Base-by-base conservation (phyloP, 2,329 filamentous ascomycete genomes). In the Fusarium sp. region DNA sequence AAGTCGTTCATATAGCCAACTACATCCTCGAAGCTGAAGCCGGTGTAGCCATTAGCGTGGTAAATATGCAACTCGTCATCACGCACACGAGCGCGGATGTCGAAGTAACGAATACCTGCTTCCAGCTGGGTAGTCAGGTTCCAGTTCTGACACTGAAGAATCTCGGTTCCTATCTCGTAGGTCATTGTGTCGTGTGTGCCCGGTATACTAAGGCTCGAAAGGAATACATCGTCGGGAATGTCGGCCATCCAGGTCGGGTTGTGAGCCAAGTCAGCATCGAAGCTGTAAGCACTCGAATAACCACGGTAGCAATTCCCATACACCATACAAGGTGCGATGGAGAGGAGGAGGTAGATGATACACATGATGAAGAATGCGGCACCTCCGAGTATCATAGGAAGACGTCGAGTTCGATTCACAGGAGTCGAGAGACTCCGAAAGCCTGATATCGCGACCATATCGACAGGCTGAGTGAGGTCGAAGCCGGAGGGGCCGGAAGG, bases 161-260 rank as follows among this genome's bases (percentile, higher is more conserved):
- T 61, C 63, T 81, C 78, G 46, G 76, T 72, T 33, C 65, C 71
- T 61, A 85, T 78, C 47, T 78, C 75, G 70, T 84, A 85, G 22
- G 86, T 87, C 83, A 88, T 83, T 29, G 86, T 87, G 75, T 88
- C 86, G 78, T 88, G 86, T 4, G 86, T 87, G 35, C 86, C 86
- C 1, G 86, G 86, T 64, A 88, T 83, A 49, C 85, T 86, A 45
- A 88, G 80, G 55, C 77, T 81, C 36, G 84, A 80, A 38, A 88
- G 76, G 49, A 77, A 79, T 39, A 80, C 77, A 31, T 77, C 68
- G 75, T 86, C 83, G 33, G 84, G 83, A 15, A 87, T 74, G 11
- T 55, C 54, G 25, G 77, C 77, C 85, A 86, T 86, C 85, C 85
- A 87, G 41, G 68, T 58, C 11, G 81, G 75, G 36, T 81, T 75